A percentile compares a stretch with the other conserved stretches of the same genome.
phyloP scores from a whole-genome alignment of 495 filamentous ascomycete genomes.

The Glarea lozoyensis region DNA sequence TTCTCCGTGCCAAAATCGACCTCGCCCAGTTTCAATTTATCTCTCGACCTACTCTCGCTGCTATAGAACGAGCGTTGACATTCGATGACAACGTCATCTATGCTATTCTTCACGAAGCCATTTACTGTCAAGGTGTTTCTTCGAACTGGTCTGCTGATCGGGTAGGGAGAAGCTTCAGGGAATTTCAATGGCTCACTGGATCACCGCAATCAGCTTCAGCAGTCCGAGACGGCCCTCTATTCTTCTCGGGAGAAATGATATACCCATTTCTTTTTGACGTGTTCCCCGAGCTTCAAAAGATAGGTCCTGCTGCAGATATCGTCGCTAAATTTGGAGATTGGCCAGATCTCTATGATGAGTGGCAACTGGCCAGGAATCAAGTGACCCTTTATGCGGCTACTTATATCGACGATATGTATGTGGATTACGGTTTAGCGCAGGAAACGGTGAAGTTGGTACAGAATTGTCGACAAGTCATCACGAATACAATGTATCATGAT shows the following conservation, averaged over 20 bases:
- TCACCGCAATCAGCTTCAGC: constrained; percentile 13
- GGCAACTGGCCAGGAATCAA: constrained; percentile 56
- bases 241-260: constrained; percentile 90
- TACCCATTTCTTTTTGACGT: constrained; percentile 74
- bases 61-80: constrained; percentile 52
- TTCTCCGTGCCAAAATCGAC: constrained; percentile 60
- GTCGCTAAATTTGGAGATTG: constrained; percentile 61
- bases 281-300: constrained; percentile 57
- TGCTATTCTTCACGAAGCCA: constrained; percentile 74
- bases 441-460: constrained; percentile 70
- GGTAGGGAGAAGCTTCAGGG: constrained; percentile 26
- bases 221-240: constrained; percentile 46
- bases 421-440: constrained; percentile 62
- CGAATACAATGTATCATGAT: constrained; percentile 81
- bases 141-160: constrained; percentile 41
- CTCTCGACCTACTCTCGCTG: constrained; percentile 57
- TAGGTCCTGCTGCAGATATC: constrained; percentile 57
- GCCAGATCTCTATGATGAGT: constrained; percentile 67
- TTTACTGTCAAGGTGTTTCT: constrained; percentile 54
- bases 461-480: constrained; percentile 71
- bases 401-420: constrained; percentile 94
- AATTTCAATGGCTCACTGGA: constrained; percentile 35
- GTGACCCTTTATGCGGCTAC: constrained; percentile 83
- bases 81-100: constrained; percentile 78
- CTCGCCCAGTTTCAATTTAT: constrained; percentile 63